Evolutionary conservation across 1,139 yeast species (phyloP), one percentile per base, ranked within the genome.

Genomic region (Oligophagozyma castellii): DNA sequence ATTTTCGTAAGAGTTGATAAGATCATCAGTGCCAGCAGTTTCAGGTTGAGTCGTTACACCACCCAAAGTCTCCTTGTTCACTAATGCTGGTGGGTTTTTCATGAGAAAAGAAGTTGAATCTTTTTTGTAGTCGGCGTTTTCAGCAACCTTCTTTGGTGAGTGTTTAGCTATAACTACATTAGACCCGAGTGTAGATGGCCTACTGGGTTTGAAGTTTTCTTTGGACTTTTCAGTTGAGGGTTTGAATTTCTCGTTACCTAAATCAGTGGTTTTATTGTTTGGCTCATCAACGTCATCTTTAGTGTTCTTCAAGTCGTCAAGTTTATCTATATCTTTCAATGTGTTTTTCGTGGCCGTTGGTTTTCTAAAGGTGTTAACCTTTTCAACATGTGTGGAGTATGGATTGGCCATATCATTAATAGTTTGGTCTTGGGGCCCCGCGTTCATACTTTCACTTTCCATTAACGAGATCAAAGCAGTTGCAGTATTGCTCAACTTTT

Each of bases 401-500:
- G 79, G 78, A 38, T 71, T 72, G 5, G 71, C 58, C 35, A 65
- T 62, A 25, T 57, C 56, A 31, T 57, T 50, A 6, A 35, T 26
- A 12, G 13, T 21, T 8, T 32, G 34, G 7, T 18, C 20, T 18
- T 18, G 8, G n/a, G n/a, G n/a, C 3, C 35, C 38, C 8, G 36
- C 44, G 12, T 46, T 46, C 3, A 40, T 44, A 8, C 61, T 64
- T 7, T 7, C 7, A 18, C 20, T 18, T 37, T 74, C 80, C 28
- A 79, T 55, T 26, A 78, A 63, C 4, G 78, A 68, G 30, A 78
- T 58, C 27, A 79, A 57, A 1, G 79, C 67, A 27, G 70, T 62
- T 1, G 92, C 93, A 1, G 89, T 68, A 30, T 63, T 64, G 44
- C 84, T 77, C 37, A 72, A 46, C 26, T 55, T 56, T 36, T 58